Evolutionary conservation across 306 rosid species (phyloP), one percentile per base, ranked within the genome.

Genomic region (Prunus dulcis): DNA sequence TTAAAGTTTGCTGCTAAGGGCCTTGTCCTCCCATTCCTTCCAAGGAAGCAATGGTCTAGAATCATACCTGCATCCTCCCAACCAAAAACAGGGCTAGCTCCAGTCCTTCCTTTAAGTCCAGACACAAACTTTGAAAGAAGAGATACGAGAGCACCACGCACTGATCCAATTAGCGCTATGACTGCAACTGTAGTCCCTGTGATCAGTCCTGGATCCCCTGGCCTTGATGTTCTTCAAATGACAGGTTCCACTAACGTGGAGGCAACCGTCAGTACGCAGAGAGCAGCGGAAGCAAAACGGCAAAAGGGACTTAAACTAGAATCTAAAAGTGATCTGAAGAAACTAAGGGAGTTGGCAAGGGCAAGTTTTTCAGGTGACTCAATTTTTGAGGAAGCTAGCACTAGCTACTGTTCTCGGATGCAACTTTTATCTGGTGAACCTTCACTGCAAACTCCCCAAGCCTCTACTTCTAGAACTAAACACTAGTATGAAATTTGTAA

Each of bases 121-220:
- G 91, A 80, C 47, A 66, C 61, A 53, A 83, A 84, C 28, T 38
- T 81, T 9, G 81, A 76, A 74, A 74, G 87, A 81, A 82, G 85
- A 82, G 75, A 84, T 9, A 28, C 23, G 53, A 79, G 79, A 71
- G 65, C 72, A 27, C 78, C 80, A 30, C 50, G 78, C 11, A 66
- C 77, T 71, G 83, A 71, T 69, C 84, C 91, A 18, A 53, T 86
- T 25, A 76, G 82, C 5, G 80, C 90, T 70, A 82, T 84, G 95
- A 79, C 83, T 4, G 87, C 95, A 2, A 86, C 86, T 4, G 84
- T 90, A n/a, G 93, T 88, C 79, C 92, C 96, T 2, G 82, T 86
- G 79, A 85, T 84, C 27, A 81, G 87, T 74, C 89, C 93, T 10
- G 82, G 79, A 5, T 75, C 88, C 27, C 89, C 87, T 8, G 69